These are phyloP conservation scores for Gossypium aridum DNA, from an alignment of 441 rosid genomes.

Conservation along the genomic window DNA sequence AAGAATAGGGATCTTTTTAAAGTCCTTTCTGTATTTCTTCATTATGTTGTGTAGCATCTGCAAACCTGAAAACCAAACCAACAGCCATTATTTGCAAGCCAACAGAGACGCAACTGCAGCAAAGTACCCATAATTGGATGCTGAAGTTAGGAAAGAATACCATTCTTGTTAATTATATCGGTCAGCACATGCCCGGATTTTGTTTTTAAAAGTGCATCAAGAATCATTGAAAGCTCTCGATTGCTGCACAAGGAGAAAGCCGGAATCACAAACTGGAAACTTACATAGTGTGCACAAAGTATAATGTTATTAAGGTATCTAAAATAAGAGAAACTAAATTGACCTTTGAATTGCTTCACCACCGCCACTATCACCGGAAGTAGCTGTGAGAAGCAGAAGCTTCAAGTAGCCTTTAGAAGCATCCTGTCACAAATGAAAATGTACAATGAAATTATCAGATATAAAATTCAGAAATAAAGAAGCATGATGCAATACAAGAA, in stretches of 20 bases:
- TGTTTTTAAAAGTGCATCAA: conserved; percentile 95
- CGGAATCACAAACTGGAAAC: conserved; percentile 18
- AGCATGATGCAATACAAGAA: background rate
- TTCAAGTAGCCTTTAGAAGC: conserved; percentile 90
- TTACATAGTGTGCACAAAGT: background rate
- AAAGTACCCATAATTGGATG: background rate
- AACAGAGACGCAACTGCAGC: background rate
- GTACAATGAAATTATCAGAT: background rate
- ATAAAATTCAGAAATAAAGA: background rate
- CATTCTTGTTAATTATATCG: conserved; percentile 92
- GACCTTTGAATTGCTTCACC: conserved; percentile 98
- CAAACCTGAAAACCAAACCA: conserved; percentile 53
- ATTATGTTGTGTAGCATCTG: conserved; percentile 95
- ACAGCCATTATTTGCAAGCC: conserved; percentile 13
- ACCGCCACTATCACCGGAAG: conserved; percentile 70
- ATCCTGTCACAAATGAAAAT: conserved; percentile 47
- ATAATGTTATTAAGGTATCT: conserved; percentile 12
- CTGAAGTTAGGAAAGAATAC: conserved; percentile 34
- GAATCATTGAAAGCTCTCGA: conserved; percentile 98
- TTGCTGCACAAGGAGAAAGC: conserved; percentile 54
- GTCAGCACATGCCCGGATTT: conserved; percentile 70
- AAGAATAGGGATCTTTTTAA: conserved; percentile 93
- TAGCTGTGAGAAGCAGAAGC: conserved; percentile 94
- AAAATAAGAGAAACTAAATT: conserved; percentile 6
- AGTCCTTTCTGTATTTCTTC: conserved; percentile 87